These are phyloP conservation scores for Rhexocercosporidium sp. DNA, from an alignment of 2,329 filamentous ascomycete species.

Conservation along the genomic window DNA sequence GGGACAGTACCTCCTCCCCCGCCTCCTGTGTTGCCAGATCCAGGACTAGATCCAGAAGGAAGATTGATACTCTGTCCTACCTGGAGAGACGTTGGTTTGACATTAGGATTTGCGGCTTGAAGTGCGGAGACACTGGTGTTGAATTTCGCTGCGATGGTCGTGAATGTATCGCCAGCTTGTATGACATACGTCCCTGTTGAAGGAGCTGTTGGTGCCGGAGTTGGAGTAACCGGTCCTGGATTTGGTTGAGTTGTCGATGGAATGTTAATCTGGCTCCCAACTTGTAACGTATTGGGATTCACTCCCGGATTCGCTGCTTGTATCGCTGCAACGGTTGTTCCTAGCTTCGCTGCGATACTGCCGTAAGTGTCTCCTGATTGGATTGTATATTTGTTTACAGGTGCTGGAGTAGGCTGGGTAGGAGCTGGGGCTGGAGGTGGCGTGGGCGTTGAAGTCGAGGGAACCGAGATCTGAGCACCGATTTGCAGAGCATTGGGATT, in stretches of 20 bases:
- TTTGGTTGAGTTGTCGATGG: neutral
- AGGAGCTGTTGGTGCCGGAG: neutral
- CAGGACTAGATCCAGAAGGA: neutral
- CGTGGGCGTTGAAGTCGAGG: neutral
- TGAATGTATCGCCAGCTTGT: conserved; percentile 20
- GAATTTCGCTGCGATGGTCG: conserved; percentile 15
- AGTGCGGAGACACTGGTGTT: conserved; percentile 5
- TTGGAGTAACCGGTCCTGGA: neutral
- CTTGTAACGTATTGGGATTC: neutral
- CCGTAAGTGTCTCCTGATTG: neutral
- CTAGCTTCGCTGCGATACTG: neutral
- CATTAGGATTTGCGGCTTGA: conserved; percentile 12
- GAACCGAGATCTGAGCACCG: conserved; percentile 14
- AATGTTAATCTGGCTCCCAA: conserved; percentile 4
- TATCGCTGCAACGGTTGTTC: neutral
- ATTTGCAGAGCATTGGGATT: conserved; percentile 17
- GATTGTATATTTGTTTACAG: neutral
- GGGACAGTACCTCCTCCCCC: neutral
- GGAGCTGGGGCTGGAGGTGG: neutral
- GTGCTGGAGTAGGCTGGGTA: neutral
- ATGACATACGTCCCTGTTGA: conserved; percentile 12
- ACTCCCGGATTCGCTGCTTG: conserved; percentile 1
- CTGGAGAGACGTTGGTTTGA: conserved; percentile 14
- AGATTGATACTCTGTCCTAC: conserved; percentile 23
- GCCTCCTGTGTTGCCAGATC: neutral